Evolutionary conservation across 2,329 filamentous ascomycete species (phyloP).

Genomic region (Catunica adiposa): DNA sequence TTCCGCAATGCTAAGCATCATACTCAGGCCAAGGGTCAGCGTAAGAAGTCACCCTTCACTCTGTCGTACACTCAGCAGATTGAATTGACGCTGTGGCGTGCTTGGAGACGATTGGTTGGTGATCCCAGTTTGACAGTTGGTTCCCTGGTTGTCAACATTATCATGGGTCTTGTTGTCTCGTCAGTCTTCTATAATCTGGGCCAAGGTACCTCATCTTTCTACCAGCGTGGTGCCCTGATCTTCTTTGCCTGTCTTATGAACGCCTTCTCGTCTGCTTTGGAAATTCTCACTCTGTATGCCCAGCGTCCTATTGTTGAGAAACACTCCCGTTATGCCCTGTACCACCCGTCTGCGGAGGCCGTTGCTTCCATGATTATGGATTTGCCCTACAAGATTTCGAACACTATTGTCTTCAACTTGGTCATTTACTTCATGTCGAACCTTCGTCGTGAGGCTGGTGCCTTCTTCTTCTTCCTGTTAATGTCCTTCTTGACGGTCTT

Average conservation of each 20-base stretch:
- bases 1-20: conserved; percentile 38
- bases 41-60: conserved; percentile 63
- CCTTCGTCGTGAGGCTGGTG: conserved; percentile 52
- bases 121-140: conserved; percentile 61
- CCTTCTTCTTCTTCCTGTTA: conserved; percentile 76
- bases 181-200: conserved; percentile 68
- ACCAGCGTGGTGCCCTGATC: conserved; percentile 58
- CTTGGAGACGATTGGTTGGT: conserved; percentile 57
- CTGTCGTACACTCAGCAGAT: conserved; percentile 64
- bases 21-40: conserved; percentile 41
- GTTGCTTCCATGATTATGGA: conserved; percentile 74
- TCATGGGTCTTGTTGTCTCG: conserved; percentile 61
- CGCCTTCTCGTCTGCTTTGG: conserved; percentile 63
- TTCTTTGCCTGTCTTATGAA: conserved; percentile 85
- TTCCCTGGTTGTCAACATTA: conserved; percentile 52
- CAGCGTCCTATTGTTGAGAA: conserved; percentile 90
- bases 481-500: conserved; percentile 58
- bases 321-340: conserved; percentile 69
- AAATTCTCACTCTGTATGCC: conserved; percentile 71
- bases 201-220: conserved; percentile 54
- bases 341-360: conserved; percentile 82
- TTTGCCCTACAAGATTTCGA: conserved; percentile 66
- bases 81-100: conserved; percentile 62
- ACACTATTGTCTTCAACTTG: conserved; percentile 61
- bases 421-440: conserved; percentile 79